Conservation (phyloP, 768 basidiomycete genomes). For the Hypholoma sublateritium region DNA sequence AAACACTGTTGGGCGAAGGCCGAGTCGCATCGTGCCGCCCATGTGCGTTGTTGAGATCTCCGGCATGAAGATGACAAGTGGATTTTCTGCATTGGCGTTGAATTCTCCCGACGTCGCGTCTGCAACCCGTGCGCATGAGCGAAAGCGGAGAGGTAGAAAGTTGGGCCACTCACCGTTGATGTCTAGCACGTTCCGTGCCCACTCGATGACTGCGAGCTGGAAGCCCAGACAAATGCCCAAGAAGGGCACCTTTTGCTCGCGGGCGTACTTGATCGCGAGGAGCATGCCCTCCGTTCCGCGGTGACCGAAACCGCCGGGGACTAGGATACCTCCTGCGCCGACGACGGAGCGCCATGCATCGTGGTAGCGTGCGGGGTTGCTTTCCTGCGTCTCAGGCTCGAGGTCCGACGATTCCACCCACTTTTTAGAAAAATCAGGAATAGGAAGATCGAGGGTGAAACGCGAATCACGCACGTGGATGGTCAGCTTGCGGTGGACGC, state of each 20-base stretch:
- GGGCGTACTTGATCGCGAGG: conserved; percentile 94
- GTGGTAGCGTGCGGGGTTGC: conserved; percentile 85
- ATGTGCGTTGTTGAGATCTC: conserved; percentile 97
- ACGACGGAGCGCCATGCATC: conserved; percentile 95
- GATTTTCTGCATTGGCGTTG: conserved; percentile 54
- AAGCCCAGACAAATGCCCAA: conserved; percentile 97
- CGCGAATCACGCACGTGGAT: conserved; percentile 60
- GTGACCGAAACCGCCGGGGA: conserved; percentile 93
- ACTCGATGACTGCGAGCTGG: conserved; percentile 95
- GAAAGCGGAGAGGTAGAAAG: too few species aligned
- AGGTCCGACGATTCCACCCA: conserved; percentile 97
- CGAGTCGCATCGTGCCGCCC: conserved; percentile 99
- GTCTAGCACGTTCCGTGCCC: conserved; percentile 82
- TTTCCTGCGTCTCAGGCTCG: conserved; percentile 77
- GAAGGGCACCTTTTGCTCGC: conserved; percentile 94
- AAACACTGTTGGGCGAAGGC: conserved; percentile 94
- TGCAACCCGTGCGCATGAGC: conserved; percentile 22
- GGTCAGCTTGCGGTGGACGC: conserved; percentile 80
- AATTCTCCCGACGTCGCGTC: conserved; percentile 91
- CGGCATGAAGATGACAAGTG: conserved; percentile 95
- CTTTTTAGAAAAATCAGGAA: conserved; percentile 36
- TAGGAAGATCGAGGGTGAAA: not conserved
- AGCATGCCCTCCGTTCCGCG: conserved; percentile 98
- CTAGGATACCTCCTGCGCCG: conserved; percentile 93
- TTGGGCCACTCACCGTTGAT: conserved; percentile 50